A percentile compares a stretch with the other conserved stretches of the same genome.
These are phyloP conservation scores for Mycena floridula DNA, from an alignment of 768 basidiomycete genomes.

Conservation along the genomic window DNA sequence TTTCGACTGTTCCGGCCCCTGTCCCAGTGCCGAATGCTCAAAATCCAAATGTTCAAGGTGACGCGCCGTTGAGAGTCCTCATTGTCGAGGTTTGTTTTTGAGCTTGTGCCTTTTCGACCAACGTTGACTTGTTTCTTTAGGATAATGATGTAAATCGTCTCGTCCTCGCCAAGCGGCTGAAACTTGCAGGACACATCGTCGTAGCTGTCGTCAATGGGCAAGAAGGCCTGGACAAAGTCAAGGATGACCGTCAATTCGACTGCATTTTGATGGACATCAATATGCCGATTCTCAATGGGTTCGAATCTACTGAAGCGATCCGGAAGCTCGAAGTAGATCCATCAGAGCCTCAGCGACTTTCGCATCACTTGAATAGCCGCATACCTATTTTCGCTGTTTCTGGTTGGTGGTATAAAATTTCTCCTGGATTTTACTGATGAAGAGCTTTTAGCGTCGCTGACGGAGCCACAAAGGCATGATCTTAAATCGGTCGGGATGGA, in stretches of 20 bases:
- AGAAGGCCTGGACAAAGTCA: conserved; percentile 59
- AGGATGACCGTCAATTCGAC: conserved; percentile 58
- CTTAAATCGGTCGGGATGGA: conserved; percentile 56
- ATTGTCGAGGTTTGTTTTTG: conserved; percentile 55
- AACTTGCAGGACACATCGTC: conserved; percentile 60
- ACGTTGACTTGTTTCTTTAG: conserved; percentile 21
- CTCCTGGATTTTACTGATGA: too few species aligned
- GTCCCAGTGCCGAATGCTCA: too few species aligned
- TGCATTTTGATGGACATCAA: conserved; percentile 81
- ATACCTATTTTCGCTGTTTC: conserved; percentile 82
- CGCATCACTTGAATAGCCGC: conserved; percentile 50
- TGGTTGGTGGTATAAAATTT: too few species aligned
- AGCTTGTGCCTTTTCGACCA: conserved; percentile 1
- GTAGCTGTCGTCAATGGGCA: conserved; percentile 69
- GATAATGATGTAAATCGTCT: conserved; percentile 71
- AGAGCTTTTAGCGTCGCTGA: too few species aligned
- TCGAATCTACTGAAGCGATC: conserved; percentile 62
- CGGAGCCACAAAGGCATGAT: conserved; percentile 49
- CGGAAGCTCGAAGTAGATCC: conserved; percentile 44
- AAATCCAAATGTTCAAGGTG: too few species aligned
- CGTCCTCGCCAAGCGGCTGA: conserved; percentile 63
- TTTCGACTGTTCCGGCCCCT: too few species aligned
- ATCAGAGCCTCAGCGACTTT: conserved; percentile 21
- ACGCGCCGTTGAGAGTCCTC: conserved; percentile 39
- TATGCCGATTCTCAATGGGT: conserved; percentile 78